These are phyloP conservation scores for Leptoxyphium fumago DNA, from an alignment of 2,329 filamentous ascomycete genomes.

Conservation along the genomic window DNA sequence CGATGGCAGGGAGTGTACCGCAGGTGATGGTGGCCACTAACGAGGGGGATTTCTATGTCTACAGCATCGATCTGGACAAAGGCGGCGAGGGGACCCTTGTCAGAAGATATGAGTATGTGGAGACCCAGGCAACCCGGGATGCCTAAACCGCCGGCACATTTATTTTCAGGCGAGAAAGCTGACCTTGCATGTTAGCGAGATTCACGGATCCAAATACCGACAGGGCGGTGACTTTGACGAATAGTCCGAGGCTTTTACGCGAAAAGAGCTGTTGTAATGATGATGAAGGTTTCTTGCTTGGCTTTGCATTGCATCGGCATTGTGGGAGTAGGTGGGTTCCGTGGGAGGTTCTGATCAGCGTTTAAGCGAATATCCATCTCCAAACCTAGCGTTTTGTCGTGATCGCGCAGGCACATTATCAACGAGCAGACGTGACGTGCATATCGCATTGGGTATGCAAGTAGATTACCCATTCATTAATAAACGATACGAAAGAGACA, in stretches of 20 bases:
- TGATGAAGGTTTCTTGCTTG: no score
- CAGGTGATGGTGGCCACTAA: constrained; percentile 98
- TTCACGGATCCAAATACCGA: constrained; percentile 17
- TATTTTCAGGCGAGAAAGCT: not conserved
- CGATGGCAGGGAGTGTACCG: constrained; percentile 86
- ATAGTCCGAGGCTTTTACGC: not conserved
- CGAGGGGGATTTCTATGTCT: constrained; percentile 89
- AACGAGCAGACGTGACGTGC: no score
- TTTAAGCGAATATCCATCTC: constrained; percentile 10
- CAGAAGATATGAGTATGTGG: constrained; percentile 79
- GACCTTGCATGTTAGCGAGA: constrained; percentile 10
- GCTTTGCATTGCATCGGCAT: no score
- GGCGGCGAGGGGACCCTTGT: constrained; percentile 85
- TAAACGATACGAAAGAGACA: no score
- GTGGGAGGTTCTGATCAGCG: constrained; percentile 4
- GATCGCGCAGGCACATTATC: no score
- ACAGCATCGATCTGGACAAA: constrained; percentile 85
- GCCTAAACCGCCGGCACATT: not conserved
- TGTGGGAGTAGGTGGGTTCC: no score
- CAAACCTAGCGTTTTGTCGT: no score
- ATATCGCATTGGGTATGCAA: no score
- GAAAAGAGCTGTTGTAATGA: no score
- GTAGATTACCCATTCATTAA: no score
- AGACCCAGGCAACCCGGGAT: not conserved
- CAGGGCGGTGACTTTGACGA: constrained; percentile 16